These are phyloP conservation scores for Penicillium sp. DNA, from an alignment of 2,329 filamentous ascomycete genomes.

Conservation along the genomic window DNA sequence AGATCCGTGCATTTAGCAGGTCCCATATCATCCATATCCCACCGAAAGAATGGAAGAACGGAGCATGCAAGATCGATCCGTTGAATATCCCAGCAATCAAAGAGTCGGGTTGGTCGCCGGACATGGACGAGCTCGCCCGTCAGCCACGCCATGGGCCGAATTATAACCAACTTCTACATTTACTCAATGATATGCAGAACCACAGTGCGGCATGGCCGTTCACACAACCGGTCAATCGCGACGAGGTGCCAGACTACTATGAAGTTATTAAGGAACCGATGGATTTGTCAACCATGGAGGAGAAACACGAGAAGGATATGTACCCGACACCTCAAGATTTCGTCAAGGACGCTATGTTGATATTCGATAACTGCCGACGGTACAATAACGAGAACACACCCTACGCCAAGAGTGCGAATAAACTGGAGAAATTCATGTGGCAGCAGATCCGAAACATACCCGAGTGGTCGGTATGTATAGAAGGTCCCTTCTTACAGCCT, in stretches of 20 bases:
- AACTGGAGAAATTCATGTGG: conserved; percentile 95
- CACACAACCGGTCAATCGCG: conserved; percentile 87
- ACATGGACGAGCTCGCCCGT: conserved; percentile 96
- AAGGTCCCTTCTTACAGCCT: neutral
- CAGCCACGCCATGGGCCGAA: conserved; percentile 95
- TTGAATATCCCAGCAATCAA: conserved; percentile 86
- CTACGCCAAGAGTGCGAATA: conserved; percentile 93
- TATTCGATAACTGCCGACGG: conserved; percentile 92
- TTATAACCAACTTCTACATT: conserved; percentile 89
- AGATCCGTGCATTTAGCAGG: conserved; percentile 89
- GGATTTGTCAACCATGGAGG: conserved; percentile 95
- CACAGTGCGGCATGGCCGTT: conserved; percentile 95
- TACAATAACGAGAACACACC: conserved; percentile 97
- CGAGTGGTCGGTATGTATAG: conserved; percentile 74
- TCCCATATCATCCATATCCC: conserved; percentile 86
- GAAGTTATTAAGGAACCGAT: conserved; percentile 98
- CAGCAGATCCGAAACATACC: conserved; percentile 87
- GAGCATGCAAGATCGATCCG: conserved; percentile 77
- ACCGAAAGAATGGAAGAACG: conserved; percentile 83
- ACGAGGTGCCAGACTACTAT: conserved; percentile 98
- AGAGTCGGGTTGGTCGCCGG: conserved; percentile 90
- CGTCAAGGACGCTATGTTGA: conserved; percentile 81
- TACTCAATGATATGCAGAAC: conserved; percentile 95
- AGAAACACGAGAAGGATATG: conserved; percentile 89
- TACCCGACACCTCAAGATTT: conserved; percentile 94